Evolutionary conservation across 163 green algal species (phyloP), one percentile per base, ranked within the genome.

Genomic region (Chloroidium sp.): DNA sequence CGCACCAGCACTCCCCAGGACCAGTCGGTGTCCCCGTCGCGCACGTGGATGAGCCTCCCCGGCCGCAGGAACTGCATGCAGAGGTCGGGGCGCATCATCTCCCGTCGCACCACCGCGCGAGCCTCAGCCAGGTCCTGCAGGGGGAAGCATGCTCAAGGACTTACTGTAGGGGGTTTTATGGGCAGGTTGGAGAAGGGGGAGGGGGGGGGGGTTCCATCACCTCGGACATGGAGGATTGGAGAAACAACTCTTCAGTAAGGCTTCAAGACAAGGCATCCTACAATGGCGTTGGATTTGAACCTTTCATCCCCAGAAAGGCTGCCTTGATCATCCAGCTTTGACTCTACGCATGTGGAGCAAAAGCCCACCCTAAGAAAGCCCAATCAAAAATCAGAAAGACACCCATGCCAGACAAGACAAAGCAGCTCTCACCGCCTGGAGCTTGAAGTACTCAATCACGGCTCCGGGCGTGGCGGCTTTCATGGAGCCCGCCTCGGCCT

Each of bases 1-100:
- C 76, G 84, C 4, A 98, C 87, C 2, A 97, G 86, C 4, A 97
- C 86, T 8, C 92, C 94, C 88, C 91, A 98, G 12, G 93, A 93
- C 93, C 93, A 98, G 68, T 97, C 89, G n/a, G 75, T 74, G 62
- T 59, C 75, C 62, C 83, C 84, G 59, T 90, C 82, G 59, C 75
- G 62, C 69, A 93, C 81, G 0, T 82, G 82, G 6, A 97, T 88
- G 36, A 99, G 82, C 13, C 95, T 85, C 0, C 95, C 95, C 1
- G 95, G 88, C 3, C 87, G 87, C 81, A 98, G 83, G 83, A 95
- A 97, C 76, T 89, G 83, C 76, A 98, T 76, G 83, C 87, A 93
- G 76, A 88, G 83, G 0, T 92, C 83, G 0, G 95, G 95, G 77
- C 88, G 85, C 62, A 91, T 79, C 4, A 96, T 81, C n/a, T 87